phyloP scores from a whole-genome alignment of 768 basidiomycete genomes.

The Phylloporus sp. region DNA sequence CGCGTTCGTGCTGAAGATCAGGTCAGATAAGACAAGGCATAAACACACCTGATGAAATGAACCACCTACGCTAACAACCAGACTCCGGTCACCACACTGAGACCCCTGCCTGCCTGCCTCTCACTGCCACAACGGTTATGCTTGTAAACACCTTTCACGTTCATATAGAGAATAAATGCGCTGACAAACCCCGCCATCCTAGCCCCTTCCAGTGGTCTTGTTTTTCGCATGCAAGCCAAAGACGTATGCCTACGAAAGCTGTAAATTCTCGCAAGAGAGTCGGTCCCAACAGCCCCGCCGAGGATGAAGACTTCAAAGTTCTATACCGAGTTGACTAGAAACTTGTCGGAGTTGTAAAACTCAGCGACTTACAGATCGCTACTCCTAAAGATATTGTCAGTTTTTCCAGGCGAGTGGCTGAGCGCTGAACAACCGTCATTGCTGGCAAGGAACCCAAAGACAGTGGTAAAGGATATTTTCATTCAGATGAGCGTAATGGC shows the following conservation, averaged over 20 bases:
- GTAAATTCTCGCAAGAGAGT: too few species aligned
- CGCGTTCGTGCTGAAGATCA: slow-evolving; percentile 61
- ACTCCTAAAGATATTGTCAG: not conserved
- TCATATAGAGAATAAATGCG: slow-evolving; percentile 70
- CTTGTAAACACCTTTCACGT: slow-evolving; percentile 65
- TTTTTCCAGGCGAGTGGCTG: not conserved
- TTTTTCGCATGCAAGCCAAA: too few species aligned
- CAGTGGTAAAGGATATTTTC: not conserved
- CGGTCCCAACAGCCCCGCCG: too few species aligned
- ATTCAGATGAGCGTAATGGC: not conserved
- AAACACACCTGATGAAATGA: too few species aligned
- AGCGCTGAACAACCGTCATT: not conserved
- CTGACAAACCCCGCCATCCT: too few species aligned
- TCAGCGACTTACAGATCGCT: not conserved
- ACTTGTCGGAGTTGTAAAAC: not conserved
- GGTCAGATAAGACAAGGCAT: slow-evolving; percentile 19
- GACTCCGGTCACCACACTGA: too few species aligned
- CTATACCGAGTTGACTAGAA: too few species aligned
- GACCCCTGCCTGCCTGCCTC: slow-evolving; percentile 65
- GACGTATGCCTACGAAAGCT: too few species aligned
- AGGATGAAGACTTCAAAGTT: too few species aligned
- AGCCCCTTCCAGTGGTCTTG: too few species aligned
- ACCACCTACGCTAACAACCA: too few species aligned
- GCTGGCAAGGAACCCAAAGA: not conserved
- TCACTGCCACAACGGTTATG: not conserved